Base-by-base conservation (phyloP, 2,329 filamentous ascomycete genomes). In the Fusarium verrucosum region DNA sequence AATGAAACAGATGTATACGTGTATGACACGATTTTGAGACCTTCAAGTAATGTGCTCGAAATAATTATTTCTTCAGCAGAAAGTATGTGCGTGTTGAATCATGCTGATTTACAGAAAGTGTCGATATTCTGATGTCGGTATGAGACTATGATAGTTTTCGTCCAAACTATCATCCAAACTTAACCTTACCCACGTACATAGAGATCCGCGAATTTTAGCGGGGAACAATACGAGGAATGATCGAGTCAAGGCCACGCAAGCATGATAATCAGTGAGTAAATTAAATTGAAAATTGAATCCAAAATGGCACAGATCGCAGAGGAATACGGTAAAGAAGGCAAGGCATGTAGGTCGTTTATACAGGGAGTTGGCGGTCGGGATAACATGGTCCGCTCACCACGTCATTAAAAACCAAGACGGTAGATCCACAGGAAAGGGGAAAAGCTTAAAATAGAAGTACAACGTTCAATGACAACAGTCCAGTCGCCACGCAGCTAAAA, bases 371-470 rank as follows among this genome's bases (percentile, higher is more conserved):
- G 11, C 20, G 13, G 32, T 37, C 25, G 33, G 20, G 36, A 28
- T 37, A 19, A 40, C 19, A 47, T 16, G n/a, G 17, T 28, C 30
- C 33, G 30, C 17, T 46, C 26, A 46, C 46, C 53, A 53, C 58
- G 60, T 63, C 59, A 51, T 46, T 62, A 30, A 35, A 43, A 17
- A 28, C 17, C 45, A 43, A 50, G 28, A 56, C 46, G 43, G 55
- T 44, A 38, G 46, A 41, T 44, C 41, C 56, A 37, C 30, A 16
- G n/a, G 20, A 52, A 32, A 32, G 6, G 30, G 30, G 30, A 14
- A n/a, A n/a, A n/a, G 30, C 30, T 55, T 28, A 64, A 65, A 64
- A 64, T 62, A 64, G 56, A 65, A 47, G 20, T 30, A 46, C 38
- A 54, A 22, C 42, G n/a, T n/a, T n/a, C 41, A 44, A 42, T n/a